These are phyloP conservation scores for Toxoplasma gondii DNA, from an alignment of 169 alveolate genomes.

Conservation along the genomic window DNA sequence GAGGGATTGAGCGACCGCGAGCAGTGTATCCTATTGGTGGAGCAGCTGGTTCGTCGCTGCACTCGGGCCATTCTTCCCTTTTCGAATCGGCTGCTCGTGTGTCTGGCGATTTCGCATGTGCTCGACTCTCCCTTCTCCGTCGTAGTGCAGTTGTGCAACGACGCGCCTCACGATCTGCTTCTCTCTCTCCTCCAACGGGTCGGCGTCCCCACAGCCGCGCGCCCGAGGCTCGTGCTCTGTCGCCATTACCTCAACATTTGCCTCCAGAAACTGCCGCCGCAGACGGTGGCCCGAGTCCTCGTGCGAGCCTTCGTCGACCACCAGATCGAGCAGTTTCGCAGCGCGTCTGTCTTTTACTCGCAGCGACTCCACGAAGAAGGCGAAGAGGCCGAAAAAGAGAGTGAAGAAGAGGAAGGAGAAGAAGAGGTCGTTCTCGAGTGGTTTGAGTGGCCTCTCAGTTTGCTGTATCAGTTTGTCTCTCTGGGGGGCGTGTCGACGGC, in stretches of 20 bases:
- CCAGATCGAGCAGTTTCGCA: neutral
- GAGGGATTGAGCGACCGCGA: neutral
- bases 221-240: slow-evolving; percentile 42
- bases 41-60: slow-evolving; percentile 59
- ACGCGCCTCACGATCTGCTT: slow-evolving; percentile 50
- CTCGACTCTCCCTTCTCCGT: slow-evolving; percentile 34
- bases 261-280: slow-evolving; percentile 36
- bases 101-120: slow-evolving; percentile 35
- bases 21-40: neutral
- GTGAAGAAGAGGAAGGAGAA: neutral
- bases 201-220: slow-evolving; percentile 51
- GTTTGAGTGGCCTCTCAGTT: slow-evolving; percentile 65
- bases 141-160: slow-evolving; percentile 54
- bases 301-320: slow-evolving; percentile 1
- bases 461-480: slow-evolving; percentile 48
- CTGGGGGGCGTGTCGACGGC: slow-evolving; percentile 15
- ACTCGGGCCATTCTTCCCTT: slow-evolving; percentile 44
- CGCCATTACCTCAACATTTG: slow-evolving; percentile 37
- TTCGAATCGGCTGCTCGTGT: slow-evolving; percentile 38
- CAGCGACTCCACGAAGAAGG: neutral
- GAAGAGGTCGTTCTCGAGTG: neutral
- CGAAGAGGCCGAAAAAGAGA: neutral
- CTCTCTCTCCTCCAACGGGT: slow-evolving; percentile 56
- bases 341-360: neutral
- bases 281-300: slow-evolving; percentile 27